Evolutionary conservation across 306 rosid genomes (phyloP), one percentile per base, ranked within the genome.

Genomic region (Nissolia schottii): DNA sequence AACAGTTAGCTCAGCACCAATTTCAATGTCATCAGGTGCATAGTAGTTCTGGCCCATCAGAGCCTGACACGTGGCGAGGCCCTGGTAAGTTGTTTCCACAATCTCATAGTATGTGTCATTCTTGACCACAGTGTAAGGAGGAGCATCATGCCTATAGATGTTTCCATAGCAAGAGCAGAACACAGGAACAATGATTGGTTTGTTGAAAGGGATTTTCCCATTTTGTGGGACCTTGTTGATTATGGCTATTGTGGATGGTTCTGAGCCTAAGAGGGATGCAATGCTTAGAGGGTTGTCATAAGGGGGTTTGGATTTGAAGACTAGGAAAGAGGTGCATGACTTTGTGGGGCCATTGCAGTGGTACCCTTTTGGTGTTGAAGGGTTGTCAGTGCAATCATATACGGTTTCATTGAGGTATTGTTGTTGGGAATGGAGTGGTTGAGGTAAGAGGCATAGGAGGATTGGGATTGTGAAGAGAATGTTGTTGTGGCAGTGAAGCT

Each of bases 51-150:
- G 89, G n/a, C 85, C 72, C 41, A 54, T 66, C 79, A 85, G 0
- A 32, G 87, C 85, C 16, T 82, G 87, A n/a, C 89, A 87, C 2
- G 87, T 87, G 3, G 87, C 70, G 28, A 87, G 78, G 51, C 92
- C 83, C 76, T 83, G 87, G 79, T 51, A 87, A 18, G 70, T 82
- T 4, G 7, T 14, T 23, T 6, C 41, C 0, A 75, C 85, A 38
- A 74, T 59, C 6, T 5, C 4, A 32, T 0, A 85, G 70, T 87
- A 87, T 0, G 79, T 73, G n/a, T 83, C 83, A 16, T 13, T 20
- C 22, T 53, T 10, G 5, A 0, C 28, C 0, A 32, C 77, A 2
- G 72, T 73, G 79, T 85, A 80, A 61, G 71, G 48, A 48, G 87
- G 48, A 48, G 87, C 14, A 24, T 19, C 37, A n/a, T 87, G 87